Evolutionary conservation across 1,139 yeast species (phyloP), one percentile per base, ranked within the genome.

Genomic region (Suzukiozyma palmioleophila): DNA sequence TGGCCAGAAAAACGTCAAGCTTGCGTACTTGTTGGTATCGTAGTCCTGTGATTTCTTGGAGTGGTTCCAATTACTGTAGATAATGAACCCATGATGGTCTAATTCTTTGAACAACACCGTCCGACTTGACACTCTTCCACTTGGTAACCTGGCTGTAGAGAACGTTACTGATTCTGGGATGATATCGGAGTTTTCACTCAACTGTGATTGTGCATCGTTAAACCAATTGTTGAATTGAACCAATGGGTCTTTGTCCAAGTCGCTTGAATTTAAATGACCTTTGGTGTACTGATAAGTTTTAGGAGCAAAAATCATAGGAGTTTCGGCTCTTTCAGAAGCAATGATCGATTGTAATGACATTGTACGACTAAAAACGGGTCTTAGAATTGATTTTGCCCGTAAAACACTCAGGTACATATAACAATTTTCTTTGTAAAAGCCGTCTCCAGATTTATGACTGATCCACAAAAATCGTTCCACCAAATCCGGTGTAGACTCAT

Each of bases 1-100:
- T 41, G 86, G 87, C 97, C 98, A 92, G 65, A 89, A 90, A 59
- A 90, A 94, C n/a, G 84, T 83, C 48, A 92, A 66, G 1, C 95
- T 79, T 1, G 90, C 97, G 55, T 77, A 75, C 46, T 86, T 84
- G 59, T 92, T 92, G 32, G 83, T 66, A 31, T 65, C 66, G 45
- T 81, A 68, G 58, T 90, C 97, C 38, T 65, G 59, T 22, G 84
- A 78, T 62, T 92, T 92, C 61, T 87, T 88, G 31, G 95, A 84
- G 9, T 83, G 74, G 32, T 75, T 88, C 95, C 96, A 90, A 61
- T 92, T 92, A 39, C 96, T 87, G 63, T 86, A 92, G 29, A 92
- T 72, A n/a, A 89, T 78, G 51, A 92, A 84, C 4, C 97, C 98
- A 41, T 77, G 74, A 39, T 75, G 70, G 58, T 92, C 97, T 41